These are phyloP conservation scores for Aristolochia fimbriata DNA, from an alignment of 164 flowering plant genomes.

Conservation along the genomic window DNA sequence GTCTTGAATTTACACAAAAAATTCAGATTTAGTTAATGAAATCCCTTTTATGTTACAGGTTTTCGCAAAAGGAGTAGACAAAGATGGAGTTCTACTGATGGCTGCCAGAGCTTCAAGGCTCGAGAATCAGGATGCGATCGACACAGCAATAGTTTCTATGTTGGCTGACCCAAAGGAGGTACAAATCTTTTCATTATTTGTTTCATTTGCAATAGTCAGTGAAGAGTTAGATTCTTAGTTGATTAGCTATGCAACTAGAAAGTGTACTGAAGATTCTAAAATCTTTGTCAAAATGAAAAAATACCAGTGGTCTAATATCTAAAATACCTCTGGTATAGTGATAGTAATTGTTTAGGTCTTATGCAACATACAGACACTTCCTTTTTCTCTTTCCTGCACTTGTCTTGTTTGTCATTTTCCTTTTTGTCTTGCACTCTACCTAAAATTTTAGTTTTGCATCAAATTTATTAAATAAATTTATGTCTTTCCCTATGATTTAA, in stretches of 20 bases:
- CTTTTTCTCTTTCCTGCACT: too few species aligned
- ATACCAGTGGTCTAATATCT: too few species aligned
- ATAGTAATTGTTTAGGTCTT: too few species aligned
- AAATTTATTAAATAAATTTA: background rate
- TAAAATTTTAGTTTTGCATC: too few species aligned
- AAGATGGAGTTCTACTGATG: conserved; percentile 47
- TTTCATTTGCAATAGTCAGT: background rate
- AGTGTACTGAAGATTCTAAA: too few species aligned
- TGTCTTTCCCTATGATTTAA: background rate
- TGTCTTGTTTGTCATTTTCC: too few species aligned
- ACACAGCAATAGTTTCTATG: conserved; percentile 55
- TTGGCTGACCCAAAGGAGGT: conserved; percentile 60
- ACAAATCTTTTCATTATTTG: conserved; percentile 1
- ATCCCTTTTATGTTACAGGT: conserved; percentile 20
- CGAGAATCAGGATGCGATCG: conserved; percentile 71
- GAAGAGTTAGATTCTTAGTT: background rate
- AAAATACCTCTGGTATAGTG: too few species aligned
- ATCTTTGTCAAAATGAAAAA: too few species aligned
- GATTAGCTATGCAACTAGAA: too few species aligned
- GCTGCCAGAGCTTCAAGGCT: conserved; percentile 65
- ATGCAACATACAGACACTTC: too few species aligned
- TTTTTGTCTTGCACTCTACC: too few species aligned
- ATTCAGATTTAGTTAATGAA: background rate
- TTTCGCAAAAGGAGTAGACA: conserved; percentile 42
- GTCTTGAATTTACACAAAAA: background rate